Evolutionary conservation across 1,139 yeast species (phyloP), one percentile per base, ranked within the genome.

Genomic region (Yamadazyma siamensis): DNA sequence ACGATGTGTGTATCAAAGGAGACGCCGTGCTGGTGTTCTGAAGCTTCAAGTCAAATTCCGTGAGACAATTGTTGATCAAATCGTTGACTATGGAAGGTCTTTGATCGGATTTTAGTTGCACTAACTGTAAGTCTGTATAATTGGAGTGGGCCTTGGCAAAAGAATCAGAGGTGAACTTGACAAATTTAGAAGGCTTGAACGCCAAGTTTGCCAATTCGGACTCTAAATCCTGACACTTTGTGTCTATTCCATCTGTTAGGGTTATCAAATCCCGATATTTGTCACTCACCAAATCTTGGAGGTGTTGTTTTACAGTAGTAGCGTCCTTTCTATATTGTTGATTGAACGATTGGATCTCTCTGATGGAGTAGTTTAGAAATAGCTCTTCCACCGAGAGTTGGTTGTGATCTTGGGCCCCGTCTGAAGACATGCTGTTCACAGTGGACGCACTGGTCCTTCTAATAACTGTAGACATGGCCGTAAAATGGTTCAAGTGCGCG

Each of bases 191-290:
- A 8, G 53, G 46, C 18, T 50, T 49, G 36, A 60, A 67, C 2
- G 71, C 58, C 15, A 68, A 49, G 27, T 55, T 49, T 1, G 68
- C 45, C 12, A 68, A 40, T 7, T 46, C 41, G 6, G 46, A 43
- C 28, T 66, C 63, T 3, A 61, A 48, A 1, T 33, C 36, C 8
- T 44, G 41, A 1, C 76, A 64, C 8, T 64, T 44, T 2, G 49
- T 46, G 24, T 71, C 73, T 22, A 83, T 79, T 37, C 77, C 75
- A 46, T 82, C 88, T 1, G 89, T 85, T 5, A 83, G 81, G 23
- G 71, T 62, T 21, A 83, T 65, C 44, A 83, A 60, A 43, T 82
- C 88, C 32, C 85, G 61, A 51, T 81, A 82, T 49, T 80, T 77
- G 23, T 59, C 59, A 3, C 88, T 86, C 8, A 83, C 87, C 26